Conservation (phyloP, 495 filamentous ascomycete genomes). For the Cercophora newfieldiana region DNA sequence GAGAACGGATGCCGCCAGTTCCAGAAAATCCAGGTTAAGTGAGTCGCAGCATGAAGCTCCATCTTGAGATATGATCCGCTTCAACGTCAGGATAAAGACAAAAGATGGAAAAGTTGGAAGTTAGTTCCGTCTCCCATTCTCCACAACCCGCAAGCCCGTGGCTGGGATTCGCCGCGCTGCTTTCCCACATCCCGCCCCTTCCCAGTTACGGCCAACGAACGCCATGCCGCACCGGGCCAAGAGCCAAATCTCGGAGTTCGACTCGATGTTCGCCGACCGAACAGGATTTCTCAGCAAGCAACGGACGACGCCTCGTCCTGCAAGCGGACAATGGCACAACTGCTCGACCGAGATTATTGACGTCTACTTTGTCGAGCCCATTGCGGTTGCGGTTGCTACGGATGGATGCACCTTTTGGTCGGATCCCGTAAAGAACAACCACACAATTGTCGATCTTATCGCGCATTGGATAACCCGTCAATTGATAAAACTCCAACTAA, state of each 20-base stretch:
- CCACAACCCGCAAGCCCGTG: not conserved
- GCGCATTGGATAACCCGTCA: no score
- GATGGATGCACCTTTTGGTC: no score
- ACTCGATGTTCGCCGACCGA: not conserved
- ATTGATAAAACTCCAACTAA: not conserved
- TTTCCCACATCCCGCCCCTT: not conserved
- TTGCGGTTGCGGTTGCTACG: no score
- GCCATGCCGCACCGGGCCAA: not conserved
- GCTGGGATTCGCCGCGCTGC: not conserved
- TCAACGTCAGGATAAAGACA: not conserved
- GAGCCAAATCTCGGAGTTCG: not conserved
- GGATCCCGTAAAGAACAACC: no score
- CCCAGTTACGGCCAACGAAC: not conserved
- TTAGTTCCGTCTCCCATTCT: not conserved
- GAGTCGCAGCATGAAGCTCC: conserved; percentile 4
- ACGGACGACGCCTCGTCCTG: conserved; percentile 6
- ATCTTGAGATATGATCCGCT: not conserved
- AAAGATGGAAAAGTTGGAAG: not conserved
- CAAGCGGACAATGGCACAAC: not conserved
- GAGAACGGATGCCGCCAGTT: conserved; percentile 1
- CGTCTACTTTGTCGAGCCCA: no score
- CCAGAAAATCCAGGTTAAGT: not conserved
- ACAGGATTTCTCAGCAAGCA: not conserved
- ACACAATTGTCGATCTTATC: no score
- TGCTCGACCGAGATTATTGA: no score